phyloP scores from a whole-genome alignment of 805 yeast species.

The Torulaspora microellipsoides region DNA sequence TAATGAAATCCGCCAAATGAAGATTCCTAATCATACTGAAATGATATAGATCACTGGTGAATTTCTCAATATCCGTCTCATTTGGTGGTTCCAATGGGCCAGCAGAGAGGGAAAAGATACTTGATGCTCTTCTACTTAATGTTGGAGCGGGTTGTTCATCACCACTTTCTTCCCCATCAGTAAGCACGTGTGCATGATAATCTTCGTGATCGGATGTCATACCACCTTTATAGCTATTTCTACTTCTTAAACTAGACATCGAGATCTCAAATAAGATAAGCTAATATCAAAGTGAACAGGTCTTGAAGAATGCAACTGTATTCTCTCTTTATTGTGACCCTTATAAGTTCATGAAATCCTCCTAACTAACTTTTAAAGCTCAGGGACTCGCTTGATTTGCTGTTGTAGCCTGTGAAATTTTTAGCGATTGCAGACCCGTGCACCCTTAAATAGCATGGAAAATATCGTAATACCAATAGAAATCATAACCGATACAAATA shows the following conservation, averaged over 20 bases:
- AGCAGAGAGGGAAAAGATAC: slow-evolving; percentile 48
- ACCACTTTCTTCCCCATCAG: slow-evolving; percentile 19
- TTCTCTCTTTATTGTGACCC: no score
- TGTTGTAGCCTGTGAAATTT: slow-evolving; percentile 1
- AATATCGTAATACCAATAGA: no score
- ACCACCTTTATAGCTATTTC: slow-evolving; percentile 2
- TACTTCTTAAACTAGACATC: slow-evolving; percentile 12
- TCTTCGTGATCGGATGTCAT: slow-evolving; percentile 9
- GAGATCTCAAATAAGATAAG: background rate
- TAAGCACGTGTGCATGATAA: slow-evolving; percentile 8
- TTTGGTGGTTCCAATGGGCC: slow-evolving; percentile 70
- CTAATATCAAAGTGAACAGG: background rate
- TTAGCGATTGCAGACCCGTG: background rate
- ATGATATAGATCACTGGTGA: slow-evolving; percentile 79
- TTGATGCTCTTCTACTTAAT: slow-evolving; percentile 50
- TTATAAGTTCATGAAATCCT: no score
- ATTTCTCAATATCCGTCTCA: slow-evolving; percentile 68
- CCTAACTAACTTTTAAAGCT: background rate
- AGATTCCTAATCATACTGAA: slow-evolving; percentile 80
- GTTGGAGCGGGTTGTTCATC: slow-evolving; percentile 25
- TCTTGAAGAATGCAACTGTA: background rate
- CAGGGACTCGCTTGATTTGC: background rate
- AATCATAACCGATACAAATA: no score
- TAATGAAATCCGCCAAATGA: slow-evolving; percentile 95
- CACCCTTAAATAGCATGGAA: no score